Conservation (phyloP, 176 grass and related monocot species). For the Dendrocalamus sinicus region DNA sequence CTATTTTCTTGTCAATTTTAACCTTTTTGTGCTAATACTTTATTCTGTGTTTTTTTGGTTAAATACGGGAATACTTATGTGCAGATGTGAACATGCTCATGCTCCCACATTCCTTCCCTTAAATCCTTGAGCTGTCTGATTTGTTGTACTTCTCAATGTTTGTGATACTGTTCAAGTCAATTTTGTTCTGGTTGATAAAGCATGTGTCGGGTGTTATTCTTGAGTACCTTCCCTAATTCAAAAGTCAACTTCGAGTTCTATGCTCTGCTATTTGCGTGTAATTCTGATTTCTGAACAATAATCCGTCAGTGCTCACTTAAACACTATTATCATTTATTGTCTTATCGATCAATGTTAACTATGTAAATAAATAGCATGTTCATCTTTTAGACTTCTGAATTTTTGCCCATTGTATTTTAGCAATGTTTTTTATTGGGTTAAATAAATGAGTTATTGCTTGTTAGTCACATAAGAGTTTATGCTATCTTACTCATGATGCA, state of each 20-base stretch:
- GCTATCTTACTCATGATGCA: constrained; percentile 48
- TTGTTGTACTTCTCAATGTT: not conserved
- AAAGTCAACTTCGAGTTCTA: not conserved
- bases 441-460: not conserved
- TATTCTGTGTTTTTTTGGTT: not conserved
- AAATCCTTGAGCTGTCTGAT: not conserved
- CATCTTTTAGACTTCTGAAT: not conserved
- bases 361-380: constrained; percentile 29
- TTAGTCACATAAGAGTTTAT: constrained; percentile 8
- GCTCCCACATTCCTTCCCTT: not conserved
- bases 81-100: constrained; percentile 15
- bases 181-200: not conserved
- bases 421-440: not conserved
- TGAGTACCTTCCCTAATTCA: constrained; percentile 4
- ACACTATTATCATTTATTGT: constrained; percentile 30
- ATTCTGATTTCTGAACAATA: constrained; percentile 17
- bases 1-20: not conserved
- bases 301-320: constrained; percentile 12
- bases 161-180: not conserved
- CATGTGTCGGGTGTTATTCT: not conserved
- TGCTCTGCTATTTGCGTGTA: not conserved
- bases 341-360: constrained; percentile 14
- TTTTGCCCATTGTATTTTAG: not conserved
- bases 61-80: not conserved
- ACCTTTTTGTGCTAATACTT: not conserved